Percentiles rank a stretch among this genome's conserved stretches.
phyloP scores from a whole-genome alignment of 805 yeast genomes.

The Teunomyces barrocoloradensis region DNA sequence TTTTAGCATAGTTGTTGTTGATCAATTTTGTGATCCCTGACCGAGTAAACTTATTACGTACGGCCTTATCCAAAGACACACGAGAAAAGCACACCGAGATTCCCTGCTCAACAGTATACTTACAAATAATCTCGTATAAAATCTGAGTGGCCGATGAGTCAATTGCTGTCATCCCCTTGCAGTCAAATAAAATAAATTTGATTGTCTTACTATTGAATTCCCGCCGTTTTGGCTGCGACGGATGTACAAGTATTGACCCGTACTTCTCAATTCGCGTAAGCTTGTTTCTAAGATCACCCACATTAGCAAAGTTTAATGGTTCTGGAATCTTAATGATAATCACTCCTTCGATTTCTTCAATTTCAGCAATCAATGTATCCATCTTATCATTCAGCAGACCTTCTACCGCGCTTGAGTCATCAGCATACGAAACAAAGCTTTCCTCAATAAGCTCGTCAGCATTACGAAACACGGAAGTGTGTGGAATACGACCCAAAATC shows the following conservation, averaged over 20 bases:
- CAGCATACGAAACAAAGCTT: constrained; percentile 17
- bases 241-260: constrained; percentile 74
- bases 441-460: constrained; percentile 60
- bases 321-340: constrained; percentile 81
- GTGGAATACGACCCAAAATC: constrained; percentile 41
- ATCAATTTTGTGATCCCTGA: constrained; percentile 52
- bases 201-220: constrained; percentile 38
- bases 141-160: constrained; percentile 82
- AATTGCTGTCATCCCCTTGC: constrained; percentile 76
- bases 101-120: constrained; percentile 49
- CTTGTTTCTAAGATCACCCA: constrained; percentile 69
- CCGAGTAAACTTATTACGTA: constrained; percentile 48
- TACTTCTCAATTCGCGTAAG: constrained; percentile 69
- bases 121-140: constrained; percentile 54
- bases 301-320: constrained; percentile 84
- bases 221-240: constrained; percentile 61
- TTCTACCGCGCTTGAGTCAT: background rate
- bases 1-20: constrained; percentile 17
- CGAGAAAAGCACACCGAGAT: constrained; percentile 62
- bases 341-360: constrained; percentile 62
- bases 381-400: constrained; percentile 5
- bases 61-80: constrained; percentile 45
- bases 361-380: constrained; percentile 22
- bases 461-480: constrained; percentile 59
- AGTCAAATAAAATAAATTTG: constrained; percentile 65